A percentile compares a stretch with the other conserved stretches of the same genome.
These are phyloP conservation scores for Beauveria sp. DNA, from an alignment of 2,329 filamentous ascomycete species.

Conservation along the genomic window DNA sequence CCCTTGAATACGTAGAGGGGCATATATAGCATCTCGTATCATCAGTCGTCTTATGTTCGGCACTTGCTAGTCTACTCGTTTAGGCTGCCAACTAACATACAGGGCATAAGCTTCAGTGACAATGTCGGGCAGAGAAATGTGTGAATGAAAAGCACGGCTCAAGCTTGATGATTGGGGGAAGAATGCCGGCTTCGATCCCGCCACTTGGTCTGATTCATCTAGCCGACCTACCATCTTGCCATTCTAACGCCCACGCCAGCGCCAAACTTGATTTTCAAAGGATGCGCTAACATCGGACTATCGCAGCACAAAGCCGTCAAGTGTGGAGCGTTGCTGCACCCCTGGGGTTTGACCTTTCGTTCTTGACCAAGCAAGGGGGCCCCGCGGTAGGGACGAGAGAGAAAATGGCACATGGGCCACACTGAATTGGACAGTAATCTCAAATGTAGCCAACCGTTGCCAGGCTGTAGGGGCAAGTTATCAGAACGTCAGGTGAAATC, in stretches of 20 bases:
- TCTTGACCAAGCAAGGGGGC: too few relatives aligned
- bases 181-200: neutral
- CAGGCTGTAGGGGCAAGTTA: neutral
- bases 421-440: neutral
- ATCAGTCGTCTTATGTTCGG: too few relatives aligned
- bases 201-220: neutral
- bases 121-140: neutral
- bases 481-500: too few relatives aligned
- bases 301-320: neutral
- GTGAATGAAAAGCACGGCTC: too few relatives aligned
- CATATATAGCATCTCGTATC: too few relatives aligned
- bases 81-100: too few relatives aligned
- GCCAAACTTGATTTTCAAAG: neutral
- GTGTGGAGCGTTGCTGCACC: neutral
- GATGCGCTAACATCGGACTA: conserved; percentile 5
- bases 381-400: too few relatives aligned
- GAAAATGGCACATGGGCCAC: neutral
- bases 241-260: neutral
- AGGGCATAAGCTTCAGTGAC: too few relatives aligned
- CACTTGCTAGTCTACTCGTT: too few relatives aligned
- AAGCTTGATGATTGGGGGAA: neutral
- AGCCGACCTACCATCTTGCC: neutral
- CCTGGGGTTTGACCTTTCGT: neutral
- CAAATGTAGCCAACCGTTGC: neutral
- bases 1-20: too few relatives aligned